These are phyloP conservation scores for Fusarium burgessii DNA, from an alignment of 2,329 filamentous ascomycete species.

Conservation along the genomic window DNA sequence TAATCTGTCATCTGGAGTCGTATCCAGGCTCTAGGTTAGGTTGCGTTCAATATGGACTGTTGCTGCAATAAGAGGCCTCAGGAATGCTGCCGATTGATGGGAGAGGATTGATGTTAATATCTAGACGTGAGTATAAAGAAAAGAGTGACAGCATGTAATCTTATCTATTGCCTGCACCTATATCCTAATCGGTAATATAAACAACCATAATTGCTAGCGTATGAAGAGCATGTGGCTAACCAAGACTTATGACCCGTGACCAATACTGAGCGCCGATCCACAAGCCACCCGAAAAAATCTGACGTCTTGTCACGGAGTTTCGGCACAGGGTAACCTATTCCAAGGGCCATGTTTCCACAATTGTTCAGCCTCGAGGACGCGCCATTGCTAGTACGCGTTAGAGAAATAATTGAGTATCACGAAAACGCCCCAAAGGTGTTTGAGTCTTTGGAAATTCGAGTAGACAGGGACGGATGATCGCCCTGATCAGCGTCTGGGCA, in stretches of 20 bases:
- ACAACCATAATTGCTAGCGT: too few relatives aligned
- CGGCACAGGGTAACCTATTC: too few relatives aligned
- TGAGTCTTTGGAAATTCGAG: neutral
- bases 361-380: rapidly evolving
- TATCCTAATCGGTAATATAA: too few relatives aligned
- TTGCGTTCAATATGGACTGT: neutral
- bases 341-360: rapidly evolving
- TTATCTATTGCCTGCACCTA: too few relatives aligned
- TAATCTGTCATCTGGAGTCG: neutral
- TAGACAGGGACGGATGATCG: too few relatives aligned
- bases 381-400: neutral
- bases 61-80: rapidly evolving
- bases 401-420: neutral
- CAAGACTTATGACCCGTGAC: too few relatives aligned
- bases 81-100: neutral
- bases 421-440: neutral
- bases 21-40: neutral
- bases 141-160: too few relatives aligned
- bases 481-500: too few relatives aligned
- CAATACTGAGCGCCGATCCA: rapidly evolving
- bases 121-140: too few relatives aligned
- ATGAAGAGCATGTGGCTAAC: too few relatives aligned
- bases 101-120: too few relatives aligned
- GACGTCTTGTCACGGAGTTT: rapidly evolving
- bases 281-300: rapidly evolving